phyloP scores from a whole-genome alignment of 257 asterid species.

The Jacaranda copaia region DNA sequence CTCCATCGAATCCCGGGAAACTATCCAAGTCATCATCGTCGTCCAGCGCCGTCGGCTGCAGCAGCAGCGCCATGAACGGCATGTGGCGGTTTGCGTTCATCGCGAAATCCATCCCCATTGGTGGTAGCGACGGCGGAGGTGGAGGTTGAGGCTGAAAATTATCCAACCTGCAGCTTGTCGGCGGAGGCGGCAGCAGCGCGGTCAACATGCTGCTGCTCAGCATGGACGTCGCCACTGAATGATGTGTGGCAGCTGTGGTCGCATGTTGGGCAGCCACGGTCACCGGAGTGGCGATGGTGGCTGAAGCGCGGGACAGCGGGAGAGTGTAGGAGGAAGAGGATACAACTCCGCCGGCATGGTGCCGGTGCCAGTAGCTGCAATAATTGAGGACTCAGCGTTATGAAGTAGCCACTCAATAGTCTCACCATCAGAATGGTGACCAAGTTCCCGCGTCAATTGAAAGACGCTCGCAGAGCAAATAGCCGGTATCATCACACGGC shows the following conservation, averaged over 20 bases:
- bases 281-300: constrained; percentile 31
- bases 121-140: constrained; percentile 27
- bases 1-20: constrained; percentile 6
- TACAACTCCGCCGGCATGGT: constrained; percentile 35
- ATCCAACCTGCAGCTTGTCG: constrained; percentile 34
- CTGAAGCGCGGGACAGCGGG: constrained; percentile 28
- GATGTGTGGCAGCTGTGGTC: neutral
- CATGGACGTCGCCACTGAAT: neutral
- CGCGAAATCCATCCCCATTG: constrained; percentile 39
- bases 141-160: constrained; percentile 30
- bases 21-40: constrained; percentile 38
- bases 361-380: constrained; percentile 45
- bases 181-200: constrained; percentile 22
- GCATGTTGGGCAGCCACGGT: neutral
- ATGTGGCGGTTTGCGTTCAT: constrained; percentile 40
- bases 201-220: neutral
- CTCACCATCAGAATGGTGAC: constrained; percentile 44
- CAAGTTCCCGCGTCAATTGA: constrained; percentile 45
- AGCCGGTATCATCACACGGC: constrained; percentile 42
- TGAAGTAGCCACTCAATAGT: constrained; percentile 51
- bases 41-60: constrained; percentile 46
- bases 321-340: constrained; percentile 38
- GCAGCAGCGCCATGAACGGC: constrained; percentile 61
- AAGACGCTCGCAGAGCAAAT: constrained; percentile 42
- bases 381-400: constrained; percentile 44